Base-by-base conservation (phyloP, 176 grass and related monocot genomes). In the Musa troglodytarum region DNA sequence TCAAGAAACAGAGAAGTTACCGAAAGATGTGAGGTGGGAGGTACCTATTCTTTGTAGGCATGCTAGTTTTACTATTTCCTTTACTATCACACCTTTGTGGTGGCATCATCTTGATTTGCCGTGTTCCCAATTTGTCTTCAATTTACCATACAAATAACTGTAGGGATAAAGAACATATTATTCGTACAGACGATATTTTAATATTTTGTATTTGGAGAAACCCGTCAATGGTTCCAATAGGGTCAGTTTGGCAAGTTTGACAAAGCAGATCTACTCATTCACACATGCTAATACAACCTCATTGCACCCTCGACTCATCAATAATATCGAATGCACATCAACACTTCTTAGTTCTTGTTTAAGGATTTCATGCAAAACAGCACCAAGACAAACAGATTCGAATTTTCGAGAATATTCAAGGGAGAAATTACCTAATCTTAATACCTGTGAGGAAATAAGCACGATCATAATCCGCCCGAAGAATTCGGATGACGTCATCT, bases 361-460 rank as follows among this genome's bases (percentile, higher is more conserved):
- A 8, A 26, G 34, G 34, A 6, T 43, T 23, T 53, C 11, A 72
- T 2, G 9, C 17, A 73, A 51, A 17, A 2, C 49, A 53, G 49
- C 20, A 52, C 58, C 72, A 43, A 57, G 53, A 71, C 26, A 52
- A 28, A 71, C 16, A 28, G 51, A 63, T 28, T 10, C 3, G 19
- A 21, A 53, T 1, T 54, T 19, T 4, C 29, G 49, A 69, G 67
- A 68, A 24, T 59, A 49, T 61, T 12, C 26, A 9, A n/a, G n/a
- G 25, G 53, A 20, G 10, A 53, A 29, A 11, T 28, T 9, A 72
- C 54, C 11, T 54, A 88, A 52, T 1, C 24, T 11, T 50, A 71
- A 0, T 81, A 88, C 93, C 93, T 11, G 93, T 93, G 9, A 97
- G 87, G 81, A 98, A 97, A 81, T 98, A 93, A 77, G 94, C 90